Conservation (phyloP, 2,329 filamentous ascomycete genomes). For the Taxawa tesnikishii region DNA sequence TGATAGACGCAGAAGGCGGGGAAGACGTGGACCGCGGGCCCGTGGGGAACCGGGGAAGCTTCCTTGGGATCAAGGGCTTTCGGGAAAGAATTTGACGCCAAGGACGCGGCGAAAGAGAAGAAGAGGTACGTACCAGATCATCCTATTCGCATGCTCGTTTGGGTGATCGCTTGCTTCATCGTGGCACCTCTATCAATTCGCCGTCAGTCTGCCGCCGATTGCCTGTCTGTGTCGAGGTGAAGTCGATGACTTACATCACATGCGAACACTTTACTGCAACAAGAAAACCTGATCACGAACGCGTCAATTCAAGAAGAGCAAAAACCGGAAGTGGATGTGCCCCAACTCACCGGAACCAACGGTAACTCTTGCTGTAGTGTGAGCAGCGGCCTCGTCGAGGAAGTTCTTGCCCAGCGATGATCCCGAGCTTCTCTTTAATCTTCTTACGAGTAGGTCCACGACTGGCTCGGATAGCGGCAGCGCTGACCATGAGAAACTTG, state of each 20-base stretch:
- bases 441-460: constrained; percentile 17
- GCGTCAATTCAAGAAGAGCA: too few species aligned
- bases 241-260: constrained; percentile 40
- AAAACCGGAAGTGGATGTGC: too few species aligned
- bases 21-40: too few species aligned
- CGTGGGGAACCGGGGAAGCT: too few species aligned
- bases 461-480: constrained; percentile 20
- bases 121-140: constrained; percentile 51
- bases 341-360: constrained; percentile 41
- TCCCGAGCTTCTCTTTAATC: constrained; percentile 39
- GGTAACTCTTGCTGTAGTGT: constrained; percentile 43
- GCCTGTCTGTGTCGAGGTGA: too few species aligned
- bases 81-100: too few species aligned
- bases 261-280: constrained; percentile 44
- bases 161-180: constrained; percentile 58
- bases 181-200: constrained; percentile 50
- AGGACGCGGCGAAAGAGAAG: too few species aligned
- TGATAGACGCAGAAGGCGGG: too few species aligned
- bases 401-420: constrained; percentile 41
- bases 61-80: too few species aligned
- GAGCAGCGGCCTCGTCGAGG: constrained; percentile 39
- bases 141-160: constrained; percentile 71
- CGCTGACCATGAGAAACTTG: constrained; percentile 61
- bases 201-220: not conserved
- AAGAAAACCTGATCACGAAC: constrained; percentile 40